phyloP scores from a whole-genome alignment of 495 filamentous ascomycete species.

The Beverwykella pulmonaria region DNA sequence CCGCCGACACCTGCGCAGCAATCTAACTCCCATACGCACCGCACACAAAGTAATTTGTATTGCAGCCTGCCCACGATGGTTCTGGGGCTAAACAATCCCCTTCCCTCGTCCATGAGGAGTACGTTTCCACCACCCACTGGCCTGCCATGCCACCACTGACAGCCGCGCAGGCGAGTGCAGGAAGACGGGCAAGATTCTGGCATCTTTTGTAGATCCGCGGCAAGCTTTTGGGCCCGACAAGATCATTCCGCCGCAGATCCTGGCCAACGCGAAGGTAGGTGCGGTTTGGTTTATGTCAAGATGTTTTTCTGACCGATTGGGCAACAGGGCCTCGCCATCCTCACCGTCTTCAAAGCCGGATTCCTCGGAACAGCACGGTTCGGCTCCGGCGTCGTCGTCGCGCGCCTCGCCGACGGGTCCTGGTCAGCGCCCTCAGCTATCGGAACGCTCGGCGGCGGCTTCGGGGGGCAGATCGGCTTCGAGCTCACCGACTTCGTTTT shows the following conservation, averaged over 20 bases:
- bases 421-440: constrained; percentile 97
- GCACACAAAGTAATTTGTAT: neutral
- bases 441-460: constrained; percentile 84
- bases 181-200: constrained; percentile 75
- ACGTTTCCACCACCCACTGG: constrained; percentile 39
- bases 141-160: constrained; percentile 36
- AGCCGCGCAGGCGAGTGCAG: constrained; percentile 46
- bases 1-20: neutral
- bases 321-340: constrained; percentile 83
- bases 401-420: constrained; percentile 82
- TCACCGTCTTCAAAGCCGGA: constrained; percentile 94
- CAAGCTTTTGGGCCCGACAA: constrained; percentile 97
- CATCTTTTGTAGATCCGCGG: constrained; percentile 90
- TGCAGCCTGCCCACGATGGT: neutral
- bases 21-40: neutral
- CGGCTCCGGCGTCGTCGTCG: constrained; percentile 91
- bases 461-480: constrained; percentile 96
- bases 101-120: constrained; percentile 68
- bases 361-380: constrained; percentile 92
- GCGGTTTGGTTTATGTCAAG: neutral
- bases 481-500: constrained; percentile 99
- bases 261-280: constrained; percentile 84
- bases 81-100: constrained; percentile 60
- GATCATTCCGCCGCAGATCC: constrained; percentile 88
- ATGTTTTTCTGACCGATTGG: neutral